Base-by-base conservation (phyloP, 352 stramenopile genomes). In the Phytophthora quininea region DNA sequence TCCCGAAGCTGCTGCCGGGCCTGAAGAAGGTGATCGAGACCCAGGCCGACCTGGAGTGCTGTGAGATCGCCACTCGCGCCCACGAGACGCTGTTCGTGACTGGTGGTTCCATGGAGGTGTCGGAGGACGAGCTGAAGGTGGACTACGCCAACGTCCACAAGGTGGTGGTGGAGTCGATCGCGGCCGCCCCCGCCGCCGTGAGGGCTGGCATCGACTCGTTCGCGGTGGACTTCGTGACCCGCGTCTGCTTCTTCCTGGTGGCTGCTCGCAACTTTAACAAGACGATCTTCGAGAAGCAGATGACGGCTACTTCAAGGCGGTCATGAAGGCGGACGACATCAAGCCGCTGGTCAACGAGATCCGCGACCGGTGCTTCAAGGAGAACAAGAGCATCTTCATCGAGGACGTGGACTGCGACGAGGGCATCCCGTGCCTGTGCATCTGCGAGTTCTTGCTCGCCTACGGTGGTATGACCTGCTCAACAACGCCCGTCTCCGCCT, bases 41-140 rank as follows among this genome's bases (percentile, higher is more conserved):
- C 50, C 97, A 99, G 68, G 88, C 97, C 30, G 97, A 99, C 77
- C 97, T 97, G 8, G 97, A 99, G 80, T 98, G 97, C 64, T 96
- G 97, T 90, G 93, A 97, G 9, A 93, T 99, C n/a, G 97, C 95
- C 38, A 95, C 96, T 53, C 90, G 92, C 55, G 96, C 96, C 42
- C 96, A 99, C 76, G 80, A 85, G 49, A 97, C 97, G 50, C 80
- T 99, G 43, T 96, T 99, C 53, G 93, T 98, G 58, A 92, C 82
- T 64, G 95, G 93, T 92, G 94, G 97, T 69, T 87, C 91, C 58
- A 91, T 96, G 50, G 97, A 98, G 67, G 74, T 98, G 40, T 90
- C 74, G 12, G 87, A 97, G 69, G 83, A 91, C 42, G 89, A 97
- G 68, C 93, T 98, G 64, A 97, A 98, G 83, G 91, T 98, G 52